A percentile compares a stretch with the other conserved stretches of the same genome.
Conservation (phyloP, 2,329 filamentous ascomycete genomes). For the Pseudogymnoascus sp. region DNA sequence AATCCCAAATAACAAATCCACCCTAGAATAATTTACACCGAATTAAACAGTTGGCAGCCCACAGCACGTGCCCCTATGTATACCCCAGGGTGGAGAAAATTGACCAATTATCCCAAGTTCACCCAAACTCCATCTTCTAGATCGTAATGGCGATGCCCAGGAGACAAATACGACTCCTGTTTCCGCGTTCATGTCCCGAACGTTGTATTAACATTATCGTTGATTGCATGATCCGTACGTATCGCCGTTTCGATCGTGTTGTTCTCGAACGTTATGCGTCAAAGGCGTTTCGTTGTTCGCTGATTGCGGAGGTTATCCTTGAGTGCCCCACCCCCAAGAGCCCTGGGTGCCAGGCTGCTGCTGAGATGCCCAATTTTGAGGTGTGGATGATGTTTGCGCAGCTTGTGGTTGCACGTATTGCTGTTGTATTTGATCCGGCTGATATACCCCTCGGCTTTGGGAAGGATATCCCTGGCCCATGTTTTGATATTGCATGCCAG, state of each 20-base stretch:
- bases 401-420: constrained; percentile 61
- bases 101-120: constrained; percentile 5
- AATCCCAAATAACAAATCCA: constrained; percentile 5
- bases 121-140: constrained; percentile 2
- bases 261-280: constrained; percentile 2
- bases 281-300: constrained; percentile 2
- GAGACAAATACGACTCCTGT: constrained; percentile 7
- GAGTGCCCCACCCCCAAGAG: constrained; percentile 26
- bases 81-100: background rate
- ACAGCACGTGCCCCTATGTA: background rate
- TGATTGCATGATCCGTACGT: constrained; percentile 7
- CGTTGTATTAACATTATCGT: constrained; percentile 11
- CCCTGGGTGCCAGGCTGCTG: constrained; percentile 21
- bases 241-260: constrained; percentile 8
- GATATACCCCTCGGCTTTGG: constrained; percentile 51
- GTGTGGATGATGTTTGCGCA: constrained; percentile 25
- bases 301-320: constrained; percentile 11
- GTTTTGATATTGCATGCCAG: constrained; percentile 53
- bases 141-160: background rate
- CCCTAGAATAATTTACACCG: constrained; percentile 11
- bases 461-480: constrained; percentile 53
- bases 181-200: constrained; percentile 5
- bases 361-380: constrained; percentile 28
- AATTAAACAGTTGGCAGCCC: constrained; percentile 6
- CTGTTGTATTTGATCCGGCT: constrained; percentile 54